Evolutionary conservation across 2,329 filamentous ascomycete species (phyloP), one percentile per base, ranked within the genome.

Genomic region (Apiospora marii): DNA sequence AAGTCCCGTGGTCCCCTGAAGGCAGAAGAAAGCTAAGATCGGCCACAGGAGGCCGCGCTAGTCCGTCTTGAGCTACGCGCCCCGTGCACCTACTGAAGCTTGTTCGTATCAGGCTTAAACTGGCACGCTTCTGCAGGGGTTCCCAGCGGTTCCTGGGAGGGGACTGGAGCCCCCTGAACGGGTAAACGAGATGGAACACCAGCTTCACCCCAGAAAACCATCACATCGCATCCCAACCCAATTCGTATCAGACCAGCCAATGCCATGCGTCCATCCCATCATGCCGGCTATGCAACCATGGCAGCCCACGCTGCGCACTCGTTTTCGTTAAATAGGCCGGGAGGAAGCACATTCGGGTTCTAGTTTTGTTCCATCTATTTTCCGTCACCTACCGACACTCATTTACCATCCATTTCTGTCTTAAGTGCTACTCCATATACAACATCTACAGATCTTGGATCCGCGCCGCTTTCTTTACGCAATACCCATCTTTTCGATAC

Each of bases 321-420:
- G 34, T 64, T 34, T 64, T 64, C 58, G 58, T 64, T 64, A 64
- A 64, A 64, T 64, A 64, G 19, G 7, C 34, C 7, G 34, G 12
- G 58, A 24, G 19, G 58, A 64, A 64, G 58, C 58, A 64, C 41
- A 34, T 41, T 41, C 41, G 37, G 41, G 58, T 64, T 41, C 41
- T 64, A 64, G 58, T 30, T 34, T 41, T 64, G 58, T 64, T 64
- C 58, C 58, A 64, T 41, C 34, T 64, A 37, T 64, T 64, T 34
- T 64, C 58, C 34, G 34, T 41, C 34, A 41, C 41, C 30, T 64
- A 41, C 41, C 58, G 58, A 41, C 58, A 37, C 34, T 64, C 58
- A 13, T 64, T 64, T 22, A 30, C 30, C 58, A n/a, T 64, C 22
- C 19, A 37, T 41, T 7, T 41, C 34, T 4, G 5, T 22, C 16